Evolutionary conservation across 2,329 filamentous ascomycete genomes (phyloP), one percentile per base, ranked within the genome.

Genomic region (Incumbomyces delicatus): DNA sequence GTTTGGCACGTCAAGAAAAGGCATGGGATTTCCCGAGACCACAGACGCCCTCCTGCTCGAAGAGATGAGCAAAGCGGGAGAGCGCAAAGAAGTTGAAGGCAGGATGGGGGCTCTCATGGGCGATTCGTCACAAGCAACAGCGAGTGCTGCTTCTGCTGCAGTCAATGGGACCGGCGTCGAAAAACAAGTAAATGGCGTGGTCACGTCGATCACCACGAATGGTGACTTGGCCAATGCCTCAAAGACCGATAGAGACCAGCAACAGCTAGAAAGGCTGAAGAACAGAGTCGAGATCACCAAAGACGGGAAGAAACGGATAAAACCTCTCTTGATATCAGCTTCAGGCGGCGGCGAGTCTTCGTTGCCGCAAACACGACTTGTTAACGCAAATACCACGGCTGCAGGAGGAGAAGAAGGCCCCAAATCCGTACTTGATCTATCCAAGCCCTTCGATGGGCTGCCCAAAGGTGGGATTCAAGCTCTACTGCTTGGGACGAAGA

Each of bases 81-180:
- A 98, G 63, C 76, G 90, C 29, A 86, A 83, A 53, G 89, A 85
- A 4, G 89, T 90, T 0, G 87, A 98, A 66, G 92, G 88, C 2
- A 80, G 90, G 54, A 98, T 98, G 92, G 92, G 92, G 11, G 90
- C 90, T n/a, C 68, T 98, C 32, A 98, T 98, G 92, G 90, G 90
- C 5, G 89, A 95, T 60, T 76, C 77, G 2, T 65, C 75, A 11
- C 2, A 69, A 73, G 49, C 62, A 11, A 53, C 63, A 20, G 66
- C 69, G 14, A 77, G 76, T 50, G 74, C 72, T 22, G 61, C 64
- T 29, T 59, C 63, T 18, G 37, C 48, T 6, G 30, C 41, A 14
- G 46, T 36, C 8, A 58, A 54, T 42, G 54, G 53, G 41, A 39
- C 48, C 27, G 38, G 41, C 18, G 14, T 7, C 31, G 33, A 36